phyloP scores from a whole-genome alignment of 2,329 filamentous ascomycete genomes.

The Aspergillus uvarum region DNA sequence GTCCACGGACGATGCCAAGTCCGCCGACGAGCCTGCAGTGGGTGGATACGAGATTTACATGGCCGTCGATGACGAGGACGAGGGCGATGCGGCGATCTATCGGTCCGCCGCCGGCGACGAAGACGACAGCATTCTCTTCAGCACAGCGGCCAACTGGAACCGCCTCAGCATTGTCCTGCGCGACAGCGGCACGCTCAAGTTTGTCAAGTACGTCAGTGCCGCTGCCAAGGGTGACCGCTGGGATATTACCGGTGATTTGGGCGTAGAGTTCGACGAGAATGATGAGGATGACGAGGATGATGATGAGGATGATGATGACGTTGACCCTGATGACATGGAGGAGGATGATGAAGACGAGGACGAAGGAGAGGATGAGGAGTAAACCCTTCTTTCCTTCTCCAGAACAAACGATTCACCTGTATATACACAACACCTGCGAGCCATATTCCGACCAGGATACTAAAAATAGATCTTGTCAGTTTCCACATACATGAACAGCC shows the following conservation, averaged over 20 bases:
- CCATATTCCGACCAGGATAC: background rate
- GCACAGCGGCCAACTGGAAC: constrained; percentile 76
- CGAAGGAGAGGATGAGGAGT: constrained; percentile 9
- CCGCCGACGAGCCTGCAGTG: constrained; percentile 40
- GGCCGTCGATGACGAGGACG: constrained; percentile 73
- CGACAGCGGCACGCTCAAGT: constrained; percentile 81
- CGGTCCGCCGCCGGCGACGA: constrained; percentile 65
- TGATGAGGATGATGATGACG: constrained; percentile 19
- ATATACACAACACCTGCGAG: background rate
- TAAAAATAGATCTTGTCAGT: background rate
- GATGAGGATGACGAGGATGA: constrained; percentile 39
- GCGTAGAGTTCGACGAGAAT: constrained; percentile 61
- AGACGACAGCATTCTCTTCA: constrained; percentile 72
- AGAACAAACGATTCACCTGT: background rate
- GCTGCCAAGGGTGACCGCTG: constrained; percentile 84
- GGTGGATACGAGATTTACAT: constrained; percentile 74
- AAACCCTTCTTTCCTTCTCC: background rate
- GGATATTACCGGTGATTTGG: constrained; percentile 81
- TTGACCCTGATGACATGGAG: constrained; percentile 2
- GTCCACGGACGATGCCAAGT: constrained; percentile 26
- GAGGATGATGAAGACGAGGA: constrained; percentile 13
- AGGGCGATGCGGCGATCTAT: constrained; percentile 75
- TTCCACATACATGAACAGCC: background rate
- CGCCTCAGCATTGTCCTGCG: constrained; percentile 85
- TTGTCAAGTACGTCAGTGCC: constrained; percentile 92